Base-by-base conservation (phyloP, 2,329 filamentous ascomycete genomes). In the Penicillium rolfsii region DNA sequence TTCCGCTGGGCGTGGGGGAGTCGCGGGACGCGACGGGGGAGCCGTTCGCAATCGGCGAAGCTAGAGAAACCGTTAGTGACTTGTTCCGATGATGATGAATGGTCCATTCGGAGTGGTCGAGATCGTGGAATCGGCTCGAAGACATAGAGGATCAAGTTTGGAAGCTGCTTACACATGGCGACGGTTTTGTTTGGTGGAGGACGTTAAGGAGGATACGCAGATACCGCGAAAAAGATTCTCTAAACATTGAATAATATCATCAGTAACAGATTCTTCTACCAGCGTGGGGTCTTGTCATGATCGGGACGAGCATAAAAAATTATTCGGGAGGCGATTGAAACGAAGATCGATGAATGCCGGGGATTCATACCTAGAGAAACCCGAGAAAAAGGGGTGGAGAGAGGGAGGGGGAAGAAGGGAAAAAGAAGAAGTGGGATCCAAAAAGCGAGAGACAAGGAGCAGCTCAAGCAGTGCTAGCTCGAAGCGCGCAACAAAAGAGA, bases 1-100 rank as follows among this genome's bases (percentile, higher is more conserved):
- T 78, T 72, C 83, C 83, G 70, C 72, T 76, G 55, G 77, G 74
- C 24, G 74, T 73, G 40, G 79, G 73, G 50, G 75, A 79, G 46
- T 76, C 70, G 55, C 69, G 70, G 55, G 75, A 66, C 52, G 73
- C 68, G 65, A 73, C 71, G 66, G 73, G 67, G 52, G 69, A 72
- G 64, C 70, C 70, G 68, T 67, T 74, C 64, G 70, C 67, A 62
- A 73, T 61, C 57, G 74, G 69, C 55, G 75, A 73, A 72, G 74
- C 73, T 76, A 70, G 14, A 64, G 57, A 70, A 70, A 70, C 60
- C 59, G 67, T 72, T 66, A 65, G 67, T 52, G 48, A 66, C 61
- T 64, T 52, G 35, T 64, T 63, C 57, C 54, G 55, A 59, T 53
- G 57, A 41, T 41, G 16, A 12, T 36, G 24, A 45, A 4, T 12